Base-by-base conservation (phyloP, 306 rosid genomes). In the Albizia julibrissin region DNA sequence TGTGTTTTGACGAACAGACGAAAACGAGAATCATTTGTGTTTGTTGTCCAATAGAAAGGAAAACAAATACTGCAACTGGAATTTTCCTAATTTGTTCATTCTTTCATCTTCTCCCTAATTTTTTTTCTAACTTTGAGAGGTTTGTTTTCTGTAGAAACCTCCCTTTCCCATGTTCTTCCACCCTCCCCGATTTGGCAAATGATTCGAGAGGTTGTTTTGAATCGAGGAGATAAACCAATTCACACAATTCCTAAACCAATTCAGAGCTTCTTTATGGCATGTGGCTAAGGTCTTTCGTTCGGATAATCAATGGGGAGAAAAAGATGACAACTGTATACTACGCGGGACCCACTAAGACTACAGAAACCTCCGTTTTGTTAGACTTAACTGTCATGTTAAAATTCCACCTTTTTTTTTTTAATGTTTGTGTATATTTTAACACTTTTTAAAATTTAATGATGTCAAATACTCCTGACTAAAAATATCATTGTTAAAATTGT, bases 161-260 rank as follows among this genome's bases (percentile, higher is more conserved):
- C 83, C 82, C 74, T 86, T 88, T 83, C 88, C 84, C 42, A 59
- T 2, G 54, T 78, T 65, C 62, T 73, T 77, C 77, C 79, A 72
- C 91, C 88, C 80, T 80, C 76, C 86, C 86, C 83, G 80, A 86
- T 87, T 88, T 82, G 64, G 76, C 81, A 78, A 85, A 82, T 88
- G 87, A 81, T 78, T 85, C 86, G 18, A 80, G 76, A 84, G 40
- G 42, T 78, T 81, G 27, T 27, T 75, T 84, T 82, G 52, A 42
- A 44, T 54, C 68, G 44, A 85, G 76, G 37, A 77, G 59, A 69
- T 75, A 37, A 72, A 61, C 31, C 29, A 31, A 33, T 34, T 61
- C 39, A 78, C 11, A 52, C 52, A n/a, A 14, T 16, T 59, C 15
- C 54, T 29, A 29, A 29, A 1, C 31, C 31, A 29, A 29, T 29